These are phyloP conservation scores for Aspergillus thermomutatus DNA, from an alignment of 2,329 filamentous ascomycete genomes.

Conservation along the genomic window DNA sequence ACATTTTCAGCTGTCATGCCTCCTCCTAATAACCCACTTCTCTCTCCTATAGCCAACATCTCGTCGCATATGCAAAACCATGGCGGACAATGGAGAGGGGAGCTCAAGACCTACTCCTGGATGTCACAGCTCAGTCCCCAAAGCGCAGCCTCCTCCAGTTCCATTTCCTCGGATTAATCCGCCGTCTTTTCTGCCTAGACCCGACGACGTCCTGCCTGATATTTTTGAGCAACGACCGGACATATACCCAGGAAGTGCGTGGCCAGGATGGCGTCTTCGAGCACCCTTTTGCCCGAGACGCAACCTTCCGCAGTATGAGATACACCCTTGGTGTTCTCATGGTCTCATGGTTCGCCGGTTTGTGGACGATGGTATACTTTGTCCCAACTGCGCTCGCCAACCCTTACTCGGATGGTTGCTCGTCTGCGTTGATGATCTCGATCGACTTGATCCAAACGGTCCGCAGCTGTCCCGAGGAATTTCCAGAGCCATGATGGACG, in stretches of 20 bases:
- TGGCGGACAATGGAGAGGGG: neutral
- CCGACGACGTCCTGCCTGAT: neutral
- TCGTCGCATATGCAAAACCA: neutral
- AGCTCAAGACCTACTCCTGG: neutral
- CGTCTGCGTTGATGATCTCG: conserved; percentile 64
- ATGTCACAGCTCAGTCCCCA: neutral
- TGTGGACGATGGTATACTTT: conserved; percentile 48
- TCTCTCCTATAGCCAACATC: neutral
- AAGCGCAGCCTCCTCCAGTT: neutral
- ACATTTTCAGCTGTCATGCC: neutral
- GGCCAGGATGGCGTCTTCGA: neutral
- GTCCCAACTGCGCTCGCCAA: conserved; percentile 55
- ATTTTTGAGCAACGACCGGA: neutral
- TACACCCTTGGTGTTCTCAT: conserved; percentile 41
- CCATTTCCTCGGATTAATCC: neutral
- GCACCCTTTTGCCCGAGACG: neutral
- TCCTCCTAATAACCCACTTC: neutral
- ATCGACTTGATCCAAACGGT: conserved; percentile 8
- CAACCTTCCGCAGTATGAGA: neutral
- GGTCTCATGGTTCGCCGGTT: conserved; percentile 64
- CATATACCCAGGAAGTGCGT: neutral
- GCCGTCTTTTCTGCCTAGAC: neutral
- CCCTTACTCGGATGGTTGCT: conserved; percentile 70
- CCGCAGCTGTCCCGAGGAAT: conserved; percentile 37
- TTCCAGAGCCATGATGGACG: conserved; percentile 39